Conservation (phyloP, 2,329 filamentous ascomycete genomes). For the Microsporum canis region DNA sequence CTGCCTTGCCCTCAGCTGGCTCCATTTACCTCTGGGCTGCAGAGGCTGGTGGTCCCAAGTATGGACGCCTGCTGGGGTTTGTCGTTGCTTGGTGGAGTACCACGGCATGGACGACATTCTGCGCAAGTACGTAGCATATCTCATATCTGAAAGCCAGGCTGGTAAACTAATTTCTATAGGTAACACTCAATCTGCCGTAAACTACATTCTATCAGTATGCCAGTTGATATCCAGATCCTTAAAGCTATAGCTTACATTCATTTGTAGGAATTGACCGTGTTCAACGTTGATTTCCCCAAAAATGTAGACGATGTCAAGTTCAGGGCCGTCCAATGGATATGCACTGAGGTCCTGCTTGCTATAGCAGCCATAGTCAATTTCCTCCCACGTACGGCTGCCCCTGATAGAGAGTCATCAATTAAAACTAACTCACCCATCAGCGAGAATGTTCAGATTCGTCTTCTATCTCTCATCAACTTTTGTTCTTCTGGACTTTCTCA, state of each 20-base stretch:
- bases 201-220: constrained; percentile 43
- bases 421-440: constrained; percentile 17
- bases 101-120: constrained; percentile 51
- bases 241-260: background rate
- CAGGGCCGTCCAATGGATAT: constrained; percentile 51
- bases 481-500: constrained; percentile 47
- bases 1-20: constrained; percentile 47
- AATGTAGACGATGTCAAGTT: constrained; percentile 45
- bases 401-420: background rate
- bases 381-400: constrained; percentile 35
- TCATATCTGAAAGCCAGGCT: background rate
- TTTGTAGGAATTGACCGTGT: constrained; percentile 45
- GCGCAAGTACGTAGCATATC: constrained; percentile 32
- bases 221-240: background rate
- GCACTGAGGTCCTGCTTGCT: constrained; percentile 42
- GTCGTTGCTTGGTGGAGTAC: constrained; percentile 56
- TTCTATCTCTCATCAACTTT: constrained; percentile 42
- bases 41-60: constrained; percentile 45
- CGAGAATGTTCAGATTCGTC: constrained; percentile 38
- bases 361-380: constrained; percentile 42
- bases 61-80: constrained; percentile 47
- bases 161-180: constrained; percentile 19
- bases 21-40: constrained; percentile 54
- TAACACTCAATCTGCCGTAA: constrained; percentile 42
- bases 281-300: constrained; percentile 44